A percentile compares a stretch with the other conserved stretches of the same genome.
Conservation (phyloP, 768 basidiomycete genomes). For the Hypholoma fasciculare region DNA sequence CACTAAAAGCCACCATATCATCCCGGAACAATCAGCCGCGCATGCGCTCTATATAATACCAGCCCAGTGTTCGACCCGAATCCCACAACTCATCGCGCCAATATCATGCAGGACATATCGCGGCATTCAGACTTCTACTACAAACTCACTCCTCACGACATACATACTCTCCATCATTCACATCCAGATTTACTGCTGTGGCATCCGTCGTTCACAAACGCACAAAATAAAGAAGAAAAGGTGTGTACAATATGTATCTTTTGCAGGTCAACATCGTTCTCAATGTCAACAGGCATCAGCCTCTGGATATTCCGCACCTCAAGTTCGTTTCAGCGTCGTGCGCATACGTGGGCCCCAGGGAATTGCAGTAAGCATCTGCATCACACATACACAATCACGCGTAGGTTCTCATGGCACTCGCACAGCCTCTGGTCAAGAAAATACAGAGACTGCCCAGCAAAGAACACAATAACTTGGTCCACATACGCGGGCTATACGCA, state of each 20-base stretch:
- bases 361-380: neutral
- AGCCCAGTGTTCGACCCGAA: neutral
- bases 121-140: neutral
- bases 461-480: neutral
- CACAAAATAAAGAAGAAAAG: neutral
- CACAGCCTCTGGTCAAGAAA: slow-evolving; percentile 3
- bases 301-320: neutral
- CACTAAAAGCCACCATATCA: neutral
- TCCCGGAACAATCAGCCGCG: neutral
- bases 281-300: neutral
- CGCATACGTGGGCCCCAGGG: slow-evolving; percentile 3
- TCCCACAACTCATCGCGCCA: neutral
- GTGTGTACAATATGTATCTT: neutral
- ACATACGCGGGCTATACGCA: slow-evolving; percentile 2
- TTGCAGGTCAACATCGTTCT: neutral
- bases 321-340: slow-evolving; percentile 1
- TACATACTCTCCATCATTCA: neutral
- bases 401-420: neutral
- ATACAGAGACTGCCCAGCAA: neutral
- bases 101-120: neutral
- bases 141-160: neutral
- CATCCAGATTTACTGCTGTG: neutral
- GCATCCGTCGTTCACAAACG: neutral
- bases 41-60: neutral
- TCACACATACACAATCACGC: neutral